phyloP scores from a whole-genome alignment of 768 basidiomycete species.

The Pulveroboletus sp. region DNA sequence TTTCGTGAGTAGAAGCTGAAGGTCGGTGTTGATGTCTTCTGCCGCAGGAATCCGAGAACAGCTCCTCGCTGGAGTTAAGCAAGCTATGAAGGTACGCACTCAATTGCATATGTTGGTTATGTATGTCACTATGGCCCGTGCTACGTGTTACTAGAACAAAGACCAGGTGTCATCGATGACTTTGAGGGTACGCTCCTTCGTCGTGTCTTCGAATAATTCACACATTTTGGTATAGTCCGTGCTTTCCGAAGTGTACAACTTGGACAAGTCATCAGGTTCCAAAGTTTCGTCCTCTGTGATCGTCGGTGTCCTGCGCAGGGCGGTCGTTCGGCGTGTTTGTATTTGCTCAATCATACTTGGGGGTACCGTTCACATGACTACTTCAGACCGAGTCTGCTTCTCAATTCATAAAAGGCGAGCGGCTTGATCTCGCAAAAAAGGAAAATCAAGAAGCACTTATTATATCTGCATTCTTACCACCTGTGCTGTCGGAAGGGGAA shows the following conservation, averaged over 20 bases:
- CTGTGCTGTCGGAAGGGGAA: slow-evolving; percentile 52
- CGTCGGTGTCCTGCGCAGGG: slow-evolving; percentile 55
- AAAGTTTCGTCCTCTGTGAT: slow-evolving; percentile 48
- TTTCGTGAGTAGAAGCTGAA: not conserved
- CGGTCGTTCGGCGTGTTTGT: slow-evolving; percentile 57
- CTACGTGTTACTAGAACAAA: slow-evolving; percentile 42
- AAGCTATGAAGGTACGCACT: slow-evolving; percentile 64
- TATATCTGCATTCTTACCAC: slow-evolving; percentile 56
- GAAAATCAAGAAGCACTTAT: slow-evolving; percentile 57
- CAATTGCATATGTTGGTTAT: not conserved
- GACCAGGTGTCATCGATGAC: slow-evolving; percentile 56
- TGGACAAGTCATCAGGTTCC: slow-evolving; percentile 54
- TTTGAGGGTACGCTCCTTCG: slow-evolving; percentile 44
- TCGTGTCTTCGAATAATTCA: not conserved
- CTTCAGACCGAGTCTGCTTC: slow-evolving; percentile 56
- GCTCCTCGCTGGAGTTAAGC: slow-evolving; percentile 54
- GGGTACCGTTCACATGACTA: slow-evolving; percentile 6
- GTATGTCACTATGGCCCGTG: not conserved
- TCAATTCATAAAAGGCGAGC: slow-evolving; percentile 54
- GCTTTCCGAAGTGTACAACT: slow-evolving; percentile 64
- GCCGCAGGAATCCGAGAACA: slow-evolving; percentile 50
- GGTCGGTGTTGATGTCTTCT: not conserved
- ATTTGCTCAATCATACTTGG: not conserved
- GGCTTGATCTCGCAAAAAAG: slow-evolving; percentile 63
- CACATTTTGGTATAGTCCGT: slow-evolving; percentile 46